Evolutionary conservation across 2,329 filamentous ascomycete genomes (phyloP).

Genomic region (Emergomyces pasteurianus): DNA sequence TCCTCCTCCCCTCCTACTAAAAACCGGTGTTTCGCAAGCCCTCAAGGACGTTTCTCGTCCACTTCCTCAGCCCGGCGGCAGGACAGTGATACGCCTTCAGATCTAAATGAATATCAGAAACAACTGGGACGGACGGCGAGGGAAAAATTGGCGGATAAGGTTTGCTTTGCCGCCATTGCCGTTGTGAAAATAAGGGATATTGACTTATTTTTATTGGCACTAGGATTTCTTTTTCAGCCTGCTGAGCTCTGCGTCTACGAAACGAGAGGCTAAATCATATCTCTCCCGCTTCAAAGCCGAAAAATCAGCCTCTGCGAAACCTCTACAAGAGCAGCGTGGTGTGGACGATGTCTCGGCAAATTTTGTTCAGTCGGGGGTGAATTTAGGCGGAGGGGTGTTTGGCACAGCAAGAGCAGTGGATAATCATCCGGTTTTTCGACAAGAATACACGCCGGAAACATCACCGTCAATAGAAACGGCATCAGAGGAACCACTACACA

Average conservation of each 20-base stretch:
- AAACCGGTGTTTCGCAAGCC: constrained; percentile 8
- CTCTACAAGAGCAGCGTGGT: background rate
- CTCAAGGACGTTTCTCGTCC: background rate
- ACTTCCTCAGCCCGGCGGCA: background rate
- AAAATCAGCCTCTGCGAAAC: constrained; percentile 4
- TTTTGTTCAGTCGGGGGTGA: constrained; percentile 38
- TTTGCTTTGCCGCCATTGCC: constrained; percentile 9
- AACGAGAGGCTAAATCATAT: constrained; percentile 84
- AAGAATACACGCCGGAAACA: constrained; percentile 32
- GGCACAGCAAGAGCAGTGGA: constrained; percentile 45
- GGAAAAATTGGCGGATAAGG: constrained; percentile 34
- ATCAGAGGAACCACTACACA: constrained; percentile 43
- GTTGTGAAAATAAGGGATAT: background rate
- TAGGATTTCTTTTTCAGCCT: constrained; percentile 80
- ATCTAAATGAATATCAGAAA: constrained; percentile 11
- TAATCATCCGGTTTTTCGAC: constrained; percentile 48
- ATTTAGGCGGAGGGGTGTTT: constrained; percentile 48
- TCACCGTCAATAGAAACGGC: constrained; percentile 24
- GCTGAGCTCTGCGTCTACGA: constrained; percentile 78
- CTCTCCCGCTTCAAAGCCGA: constrained; percentile 64
- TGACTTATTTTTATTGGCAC: background rate
- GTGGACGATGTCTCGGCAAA: background rate
- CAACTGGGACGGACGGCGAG: constrained; percentile 29
- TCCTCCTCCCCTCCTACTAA: constrained; percentile 6
- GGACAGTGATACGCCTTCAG: background rate